Evolutionary conservation across 257 asterid genomes (phyloP), one percentile per base, ranked within the genome.

Genomic region (Avicennia marina): DNA sequence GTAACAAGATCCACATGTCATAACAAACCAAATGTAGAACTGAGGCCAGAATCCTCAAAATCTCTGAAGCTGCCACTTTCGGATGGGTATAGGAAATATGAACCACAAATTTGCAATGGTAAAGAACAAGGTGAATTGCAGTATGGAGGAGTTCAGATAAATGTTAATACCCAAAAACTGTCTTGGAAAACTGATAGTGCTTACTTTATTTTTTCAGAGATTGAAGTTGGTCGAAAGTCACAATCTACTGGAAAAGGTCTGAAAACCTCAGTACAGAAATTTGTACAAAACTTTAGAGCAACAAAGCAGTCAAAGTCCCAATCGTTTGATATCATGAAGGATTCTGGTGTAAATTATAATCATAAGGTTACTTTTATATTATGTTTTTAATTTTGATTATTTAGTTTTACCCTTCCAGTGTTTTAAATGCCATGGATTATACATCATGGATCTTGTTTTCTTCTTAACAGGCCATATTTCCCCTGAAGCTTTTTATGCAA

Each of bases 211-310:
- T 61, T 78, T 47, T 58, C 77, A 13, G 83, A 70, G 38, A 58
- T 32, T 72, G 86, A 73, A 62, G 66, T 49, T 36, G 63, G 32
- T 41, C 66, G 26, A n/a, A 55, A 31, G 46, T 62, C 78, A 3
- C 69, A 70, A 53, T 50, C 75, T 54, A 54, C 67, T 8, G 42
- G 62, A 46, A 79, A 68, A 62, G 72, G 72, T 54, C 56, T 76
- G 57, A 76, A 76, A 76, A 70, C 81, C 39, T 73, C 86, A 34
- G 76, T 80, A 8, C 72, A 65, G 66, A 76, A 80, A 65, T 68
- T 76, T 63, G 78, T 77, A 42, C 80, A 80, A 27, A 78, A 80
- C 49, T 67, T 76, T 67, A 77, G 63, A 64, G 80, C 59, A 40
- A 66, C 86, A 65, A 80, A 76, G 72, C 81, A 70, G 63, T 45